A percentile compares a stretch with the other conserved stretches of the same genome.
phyloP scores from a whole-genome alignment of 2,329 filamentous ascomycete genomes.

The Botrytis paeoniae region DNA sequence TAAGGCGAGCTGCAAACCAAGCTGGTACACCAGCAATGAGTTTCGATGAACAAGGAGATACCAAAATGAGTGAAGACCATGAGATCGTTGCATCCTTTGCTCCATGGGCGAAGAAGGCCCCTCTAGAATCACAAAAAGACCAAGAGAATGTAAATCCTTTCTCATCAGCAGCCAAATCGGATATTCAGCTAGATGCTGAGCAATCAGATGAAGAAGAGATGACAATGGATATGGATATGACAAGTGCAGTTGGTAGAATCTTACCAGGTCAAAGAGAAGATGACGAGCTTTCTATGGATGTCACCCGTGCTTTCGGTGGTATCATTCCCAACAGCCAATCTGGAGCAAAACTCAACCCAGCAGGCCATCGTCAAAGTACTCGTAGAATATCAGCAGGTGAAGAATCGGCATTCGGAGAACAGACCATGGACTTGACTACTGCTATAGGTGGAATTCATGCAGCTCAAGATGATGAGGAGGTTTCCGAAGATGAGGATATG shows the following conservation, averaged over 20 bases:
- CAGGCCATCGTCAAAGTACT: constrained; percentile 38
- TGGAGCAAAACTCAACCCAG: constrained; percentile 37
- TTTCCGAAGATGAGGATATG: constrained; percentile 60
- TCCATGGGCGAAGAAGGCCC: constrained; percentile 64
- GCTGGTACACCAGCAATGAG: constrained; percentile 71
- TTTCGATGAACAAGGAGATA: constrained; percentile 53
- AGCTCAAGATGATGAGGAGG: constrained; percentile 35
- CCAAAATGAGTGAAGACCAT: constrained; percentile 53
- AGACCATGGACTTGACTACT: constrained; percentile 55
- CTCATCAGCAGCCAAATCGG: constrained; percentile 36
- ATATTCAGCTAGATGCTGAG: constrained; percentile 27
- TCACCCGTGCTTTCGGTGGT: constrained; percentile 76
- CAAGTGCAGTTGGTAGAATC: constrained; percentile 54
- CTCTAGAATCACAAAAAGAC: constrained; percentile 38
- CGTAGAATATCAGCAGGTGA: constrained; percentile 39
- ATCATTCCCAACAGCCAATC: constrained; percentile 53
- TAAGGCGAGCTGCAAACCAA: constrained; percentile 69
- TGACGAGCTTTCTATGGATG: constrained; percentile 81
- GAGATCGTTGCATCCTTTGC: constrained; percentile 72
- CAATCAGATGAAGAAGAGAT: constrained; percentile 41
- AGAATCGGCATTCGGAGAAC: constrained; percentile 36
- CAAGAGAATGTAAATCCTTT: constrained; percentile 52
- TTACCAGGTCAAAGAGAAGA: constrained; percentile 38
- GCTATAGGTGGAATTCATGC: constrained; percentile 53
- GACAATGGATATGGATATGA: constrained; percentile 58